Base-by-base conservation (phyloP, 352 stramenopile genomes). In the Globisporangium emineosum region DNA sequence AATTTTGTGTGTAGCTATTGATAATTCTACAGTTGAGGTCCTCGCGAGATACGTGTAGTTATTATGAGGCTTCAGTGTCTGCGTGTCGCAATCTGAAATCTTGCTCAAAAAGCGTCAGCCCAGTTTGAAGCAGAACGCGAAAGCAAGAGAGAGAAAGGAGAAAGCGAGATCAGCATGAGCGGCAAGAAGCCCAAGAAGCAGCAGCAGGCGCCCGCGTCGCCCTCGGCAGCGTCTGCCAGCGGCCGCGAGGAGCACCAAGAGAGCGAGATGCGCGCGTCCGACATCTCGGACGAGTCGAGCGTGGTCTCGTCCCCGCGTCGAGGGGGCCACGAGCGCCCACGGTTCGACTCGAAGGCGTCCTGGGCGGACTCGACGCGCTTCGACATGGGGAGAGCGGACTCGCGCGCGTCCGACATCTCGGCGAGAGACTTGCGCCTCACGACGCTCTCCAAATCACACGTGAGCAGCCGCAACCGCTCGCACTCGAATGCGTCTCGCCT, bases 361-460 rank as follows among this genome's bases (percentile, higher is more conserved):
- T 95, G 84, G 83, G 84, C 84, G 10, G 86, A 95, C 61, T 95
- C 86, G 47, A 95, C 86, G 67, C 82, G 86, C 27, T 92, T 95
- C 49, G 86, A 95, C 69, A 90, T 93, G 81, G 83, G 83, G 4
- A 78, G 86, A 30, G 81, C 78, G 6, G 86, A 95, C 67, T 93
- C 84, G 53, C 84, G 85, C 33, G 83, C 84, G 12, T 95, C 86
- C 12, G 80, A 91, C 29, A 66, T 95, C 53, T 91, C 83, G 15
- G 76, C 82, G 13, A 72, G 75, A 15, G 81, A 91, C 64, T 59
- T 91, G 68, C 73, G 81, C 5, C 79, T 91, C 56, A 91, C 85
- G 59, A 72, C 69, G 5, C 58, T 91, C 10, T 83, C 71, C 6
- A 60, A 66, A 12, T 74, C 70, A 58, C 62, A 78, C 60, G 37